Base-by-base conservation (phyloP, 2,329 filamentous ascomycete genomes). In the Dactylellina sp. region DNA sequence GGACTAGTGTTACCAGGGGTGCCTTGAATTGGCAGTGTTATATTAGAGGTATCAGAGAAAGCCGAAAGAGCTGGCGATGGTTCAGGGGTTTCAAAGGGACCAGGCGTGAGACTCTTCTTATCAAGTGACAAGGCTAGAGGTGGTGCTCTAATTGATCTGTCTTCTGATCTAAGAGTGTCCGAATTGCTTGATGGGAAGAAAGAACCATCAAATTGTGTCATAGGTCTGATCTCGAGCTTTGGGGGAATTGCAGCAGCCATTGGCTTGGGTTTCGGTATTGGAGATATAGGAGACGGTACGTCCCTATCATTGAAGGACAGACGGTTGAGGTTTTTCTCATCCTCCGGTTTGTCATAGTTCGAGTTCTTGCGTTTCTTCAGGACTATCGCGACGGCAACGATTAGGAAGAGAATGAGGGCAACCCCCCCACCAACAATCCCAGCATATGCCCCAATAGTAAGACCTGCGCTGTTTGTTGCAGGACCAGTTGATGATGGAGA, bases 371-470 rank as follows among this genome's bases (percentile, higher is more conserved):
- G 87, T 78, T 82, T 85, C 77, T 86, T 89, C 80, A 93, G 86
- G 72, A 92, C 80, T 80, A 96, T 88, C 79, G 92, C 89, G 18
- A 91, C 84, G 20, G 91, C 80, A n/a, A 88, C 83, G 28, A 88
- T 87, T 24, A 95, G 80, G 1, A 89, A 81, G 32, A 89, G 86
- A 24, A 97, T 78, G 53, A 87, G 87, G 5, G 89, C 84, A 32
- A 97, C 82, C 52, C 96, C 87, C 79, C 93, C 93, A 79, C 97
- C 89, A 4, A 90, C 92, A 75, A 97, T 86, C 72, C 95, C 95
- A 46, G 92, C 93, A 74, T 75, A 75, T 44, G 71, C 71, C 14
- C 71, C 71, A 32, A 75, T 70, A 24, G 71, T 68, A 18, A 75
- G 22, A 4, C 71, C 71, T 24, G 70, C 70, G 35, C 70, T 74